Evolutionary conservation across 1,284 basidiomycete genomes (phyloP).

Genomic region (Agroathelia rolfsii): DNA sequence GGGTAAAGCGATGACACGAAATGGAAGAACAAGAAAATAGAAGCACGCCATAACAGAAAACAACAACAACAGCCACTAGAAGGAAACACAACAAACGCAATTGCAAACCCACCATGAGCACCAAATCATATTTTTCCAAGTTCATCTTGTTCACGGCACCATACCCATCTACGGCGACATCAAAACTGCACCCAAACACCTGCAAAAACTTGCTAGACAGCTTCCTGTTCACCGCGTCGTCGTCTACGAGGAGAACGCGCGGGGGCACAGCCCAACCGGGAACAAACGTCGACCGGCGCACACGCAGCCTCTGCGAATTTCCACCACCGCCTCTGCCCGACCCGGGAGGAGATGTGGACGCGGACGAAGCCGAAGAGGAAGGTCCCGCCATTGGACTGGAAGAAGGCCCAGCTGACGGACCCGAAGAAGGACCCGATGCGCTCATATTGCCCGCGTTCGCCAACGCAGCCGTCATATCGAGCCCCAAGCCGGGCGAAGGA

Average conservation of each 20-base stretch:
- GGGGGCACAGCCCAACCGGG: conserved; percentile 86
- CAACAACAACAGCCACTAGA: conserved; percentile 1
- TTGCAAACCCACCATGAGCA: conserved; percentile 77
- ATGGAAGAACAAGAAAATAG: conserved; percentile 7
- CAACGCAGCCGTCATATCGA: too few species aligned
- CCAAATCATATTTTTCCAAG: conserved; percentile 87
- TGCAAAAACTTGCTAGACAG: conserved; percentile 90
- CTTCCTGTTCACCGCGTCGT: conserved; percentile 85
- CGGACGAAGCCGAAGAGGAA: conserved; percentile 6
- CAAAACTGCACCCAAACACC: conserved; percentile 91
- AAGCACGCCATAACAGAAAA: neutral
- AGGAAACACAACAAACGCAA: conserved; percentile 5
- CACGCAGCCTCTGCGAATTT: conserved; percentile 42
- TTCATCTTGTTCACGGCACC: conserved; percentile 95
- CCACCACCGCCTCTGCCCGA: neutral
- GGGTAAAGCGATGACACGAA: conserved; percentile 6
- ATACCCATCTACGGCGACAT: conserved; percentile 91
- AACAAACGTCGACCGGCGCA: conserved; percentile 70
- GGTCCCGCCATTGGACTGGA: too few species aligned
- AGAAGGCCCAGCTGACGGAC: too few species aligned
- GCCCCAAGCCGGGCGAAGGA: too few species aligned
- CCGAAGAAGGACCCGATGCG: too few species aligned
- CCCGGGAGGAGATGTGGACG: conserved; percentile 5
- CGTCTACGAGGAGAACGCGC: conserved; percentile 86
- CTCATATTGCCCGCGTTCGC: too few species aligned